A percentile compares a stretch with the other conserved stretches of the same genome.
phyloP scores from a whole-genome alignment of 208 protist genomes.

The Sergeia podlipaevii region DNA sequence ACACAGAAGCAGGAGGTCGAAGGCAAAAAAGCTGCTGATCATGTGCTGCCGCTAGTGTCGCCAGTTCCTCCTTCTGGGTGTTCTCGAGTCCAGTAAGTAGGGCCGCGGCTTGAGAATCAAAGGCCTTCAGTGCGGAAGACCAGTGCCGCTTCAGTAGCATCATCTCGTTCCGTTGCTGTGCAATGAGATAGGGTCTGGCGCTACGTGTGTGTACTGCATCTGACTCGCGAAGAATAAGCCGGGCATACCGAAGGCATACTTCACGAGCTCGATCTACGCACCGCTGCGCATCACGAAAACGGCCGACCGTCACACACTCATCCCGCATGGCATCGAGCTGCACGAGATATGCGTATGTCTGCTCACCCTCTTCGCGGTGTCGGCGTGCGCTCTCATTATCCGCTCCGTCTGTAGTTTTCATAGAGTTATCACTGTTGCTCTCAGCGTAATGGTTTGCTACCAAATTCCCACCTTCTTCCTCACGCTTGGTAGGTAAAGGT shows the following conservation, averaged over 20 bases:
- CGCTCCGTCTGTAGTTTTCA: too few relatives aligned
- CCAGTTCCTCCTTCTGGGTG: slow-evolving; percentile 23
- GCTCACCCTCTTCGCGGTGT: slow-evolving; percentile 21
- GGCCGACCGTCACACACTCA: slow-evolving; percentile 31
- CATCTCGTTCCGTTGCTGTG: slow-evolving; percentile 28
- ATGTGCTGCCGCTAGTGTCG: slow-evolving; percentile 17
- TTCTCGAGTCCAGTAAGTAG: slow-evolving; percentile 22
- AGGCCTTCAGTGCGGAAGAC: slow-evolving; percentile 24
- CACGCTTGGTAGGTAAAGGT: too few relatives aligned
- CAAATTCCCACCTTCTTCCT: too few relatives aligned
- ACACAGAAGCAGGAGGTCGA: slow-evolving; percentile 7
- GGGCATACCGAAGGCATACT: slow-evolving; percentile 32
- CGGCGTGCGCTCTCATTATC: too few relatives aligned
- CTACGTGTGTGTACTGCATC: slow-evolving; percentile 17
- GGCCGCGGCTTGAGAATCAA: slow-evolving; percentile 25
- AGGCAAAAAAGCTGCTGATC: too few relatives aligned
- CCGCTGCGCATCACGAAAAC: slow-evolving; percentile 28
- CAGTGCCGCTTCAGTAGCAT: slow-evolving; percentile 34
- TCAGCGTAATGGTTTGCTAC: too few relatives aligned
- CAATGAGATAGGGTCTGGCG: slow-evolving; percentile 18
- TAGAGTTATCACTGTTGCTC: too few relatives aligned
- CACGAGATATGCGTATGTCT: slow-evolving; percentile 29
- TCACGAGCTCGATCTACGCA: slow-evolving; percentile 53
- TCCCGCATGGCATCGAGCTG: slow-evolving; percentile 41
- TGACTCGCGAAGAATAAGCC: slow-evolving; percentile 23